Conservation (phyloP, 2,329 filamentous ascomycete genomes). For the Graphilbum ipis-grandicollis region DNA sequence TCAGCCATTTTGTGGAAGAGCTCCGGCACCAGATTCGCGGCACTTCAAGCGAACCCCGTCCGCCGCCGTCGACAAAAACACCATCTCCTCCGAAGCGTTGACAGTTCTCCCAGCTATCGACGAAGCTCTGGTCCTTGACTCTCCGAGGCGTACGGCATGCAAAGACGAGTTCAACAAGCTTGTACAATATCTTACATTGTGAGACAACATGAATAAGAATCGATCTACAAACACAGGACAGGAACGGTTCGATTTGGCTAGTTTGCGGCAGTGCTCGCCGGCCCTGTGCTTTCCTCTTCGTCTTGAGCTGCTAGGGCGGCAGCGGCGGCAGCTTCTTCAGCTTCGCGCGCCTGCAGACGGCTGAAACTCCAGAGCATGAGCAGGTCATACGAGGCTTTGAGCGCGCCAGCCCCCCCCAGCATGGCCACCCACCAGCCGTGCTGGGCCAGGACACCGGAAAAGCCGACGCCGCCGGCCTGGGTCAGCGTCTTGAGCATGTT, state of each 20-base stretch:
- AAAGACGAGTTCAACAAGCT: too few species aligned
- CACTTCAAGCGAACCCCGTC: constrained; percentile 5
- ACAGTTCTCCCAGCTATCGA: too few species aligned
- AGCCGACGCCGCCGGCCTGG: constrained; percentile 42
- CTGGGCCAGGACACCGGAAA: constrained; percentile 46
- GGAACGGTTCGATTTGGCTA: too few species aligned
- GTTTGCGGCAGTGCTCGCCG: background rate
- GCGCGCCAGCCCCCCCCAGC: constrained; percentile 6
- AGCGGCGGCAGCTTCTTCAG: background rate
- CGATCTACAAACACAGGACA: too few species aligned
- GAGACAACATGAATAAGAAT: too few species aligned
- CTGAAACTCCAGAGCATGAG: background rate
- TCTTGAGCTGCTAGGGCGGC: background rate
- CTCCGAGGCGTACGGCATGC: too few species aligned
- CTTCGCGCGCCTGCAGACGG: background rate
- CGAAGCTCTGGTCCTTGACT: too few species aligned
- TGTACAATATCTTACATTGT: too few species aligned
- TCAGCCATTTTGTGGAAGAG: constrained; percentile 32
- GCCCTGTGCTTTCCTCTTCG: background rate
- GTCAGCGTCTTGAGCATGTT: constrained; percentile 52
- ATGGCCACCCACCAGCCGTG: constrained; percentile 7
- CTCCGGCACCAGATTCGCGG: constrained; percentile 31
- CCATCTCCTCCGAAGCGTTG: too few species aligned
- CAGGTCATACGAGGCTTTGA: constrained; percentile 9
- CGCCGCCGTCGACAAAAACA: background rate